Evolutionary conservation across 139 green algal species (phyloP), one percentile per base, ranked within the genome.

Genomic region (Volvox africanus): DNA sequence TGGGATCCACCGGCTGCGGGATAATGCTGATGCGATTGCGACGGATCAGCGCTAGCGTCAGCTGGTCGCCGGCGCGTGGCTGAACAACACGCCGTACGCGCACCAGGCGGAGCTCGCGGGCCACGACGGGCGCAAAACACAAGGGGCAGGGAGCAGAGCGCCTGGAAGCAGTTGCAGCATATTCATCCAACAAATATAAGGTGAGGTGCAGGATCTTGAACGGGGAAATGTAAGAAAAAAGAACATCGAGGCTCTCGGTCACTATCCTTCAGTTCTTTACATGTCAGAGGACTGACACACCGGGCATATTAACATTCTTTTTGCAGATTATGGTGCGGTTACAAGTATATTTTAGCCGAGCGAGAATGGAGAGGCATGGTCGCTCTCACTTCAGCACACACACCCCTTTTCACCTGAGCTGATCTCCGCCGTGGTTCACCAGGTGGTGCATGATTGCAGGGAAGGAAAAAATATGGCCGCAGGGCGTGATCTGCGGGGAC

Each of bases 391-490:
- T 55, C 5, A 55, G 44, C 9, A 55, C 44, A 5, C n/a, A 5
- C 44, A 9, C 44, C 44, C 44, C 9, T 55, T 6, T 28, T 1
- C 79, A 91, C 88, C 91, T 95, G n/a, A 98, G 92, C 88, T 96
- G 89, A 20, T 95, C 85, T 24, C 96, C 95, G 1, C 95, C 96
- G 76, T 96, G 92, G 22, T 88, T 89, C 28, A 98, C 87, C n/a
- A 98, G 93, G 93, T 97, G 96, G 68, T 94, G 93, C 92, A 98
- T 96, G 91, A 99, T 98, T 89, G 94, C 93, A 21, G 94, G 91
- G 87, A 98, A 97, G 69, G 92, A 95, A 88, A 98, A 99, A 12
- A 98, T 91, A 91, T 99, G 97, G 78, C 97, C 97, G 91, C 97
- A 99, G 22, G 96, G 95, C 3, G 97, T 99, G 89, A 99, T 97